These are phyloP conservation scores for Fusarium tjaetaba DNA, from an alignment of 2,329 filamentous ascomycete species.

Conservation along the genomic window DNA sequence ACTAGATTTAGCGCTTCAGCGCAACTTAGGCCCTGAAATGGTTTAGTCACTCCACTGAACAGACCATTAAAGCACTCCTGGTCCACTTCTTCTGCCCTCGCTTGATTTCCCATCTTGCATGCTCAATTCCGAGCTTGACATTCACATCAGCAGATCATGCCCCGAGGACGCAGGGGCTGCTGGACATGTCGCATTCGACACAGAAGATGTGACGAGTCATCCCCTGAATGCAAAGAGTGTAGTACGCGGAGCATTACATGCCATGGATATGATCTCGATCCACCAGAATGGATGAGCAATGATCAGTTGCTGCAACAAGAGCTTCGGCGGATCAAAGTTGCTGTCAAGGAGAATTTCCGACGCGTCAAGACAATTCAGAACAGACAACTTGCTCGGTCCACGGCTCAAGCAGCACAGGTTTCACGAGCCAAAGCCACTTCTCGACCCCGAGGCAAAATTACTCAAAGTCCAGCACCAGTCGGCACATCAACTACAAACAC, in stretches of 20 bases:
- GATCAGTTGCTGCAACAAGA: slow-evolving; percentile 43
- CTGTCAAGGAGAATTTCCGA: slow-evolving; percentile 39
- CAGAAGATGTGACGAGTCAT: slow-evolving; percentile 43
- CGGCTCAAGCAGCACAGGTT: neutral
- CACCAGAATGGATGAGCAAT: slow-evolving; percentile 50
- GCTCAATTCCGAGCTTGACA: neutral
- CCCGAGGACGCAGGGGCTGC: slow-evolving; percentile 38
- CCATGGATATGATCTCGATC: slow-evolving; percentile 43
- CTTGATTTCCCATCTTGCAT: neutral
- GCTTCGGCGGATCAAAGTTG: slow-evolving; percentile 36
- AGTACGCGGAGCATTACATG: slow-evolving; percentile 35
- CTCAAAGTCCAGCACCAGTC: accelerated
- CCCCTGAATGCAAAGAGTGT: slow-evolving; percentile 41
- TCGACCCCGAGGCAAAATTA: neutral
- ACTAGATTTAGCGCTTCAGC: neutral
- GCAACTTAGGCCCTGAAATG: neutral
- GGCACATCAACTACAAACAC: neutral
- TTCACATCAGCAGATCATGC: neutral
- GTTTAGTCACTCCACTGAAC: neutral
- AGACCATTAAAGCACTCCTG: neutral
- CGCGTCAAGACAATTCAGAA: slow-evolving; percentile 24
- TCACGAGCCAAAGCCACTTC: neutral
- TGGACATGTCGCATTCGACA: slow-evolving; percentile 46
- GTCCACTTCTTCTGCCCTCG: neutral
- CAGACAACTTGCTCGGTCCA: neutral